Evolutionary conservation across 75 land plant species (phyloP).

Genomic region (Selaginella tamariscina): DNA sequence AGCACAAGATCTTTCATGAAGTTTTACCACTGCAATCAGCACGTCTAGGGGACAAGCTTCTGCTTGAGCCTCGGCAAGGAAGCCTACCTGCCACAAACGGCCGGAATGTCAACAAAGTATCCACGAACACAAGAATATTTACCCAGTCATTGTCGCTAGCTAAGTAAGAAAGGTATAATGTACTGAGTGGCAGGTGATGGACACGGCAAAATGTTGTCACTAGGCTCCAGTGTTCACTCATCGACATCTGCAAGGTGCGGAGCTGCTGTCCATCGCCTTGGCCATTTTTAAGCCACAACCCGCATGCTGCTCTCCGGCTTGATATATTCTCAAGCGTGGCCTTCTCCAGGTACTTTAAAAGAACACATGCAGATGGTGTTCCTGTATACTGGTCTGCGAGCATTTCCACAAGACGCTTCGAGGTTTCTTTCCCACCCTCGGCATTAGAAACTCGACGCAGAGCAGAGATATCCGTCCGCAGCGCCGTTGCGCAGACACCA

Average conservation of each 20-base stretch:
- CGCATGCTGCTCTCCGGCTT: too few species aligned
- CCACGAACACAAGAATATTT: conserved; percentile 2
- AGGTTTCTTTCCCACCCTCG: not conserved
- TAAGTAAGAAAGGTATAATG: conserved; percentile 66
- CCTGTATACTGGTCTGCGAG: not conserved
- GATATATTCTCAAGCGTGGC: not conserved
- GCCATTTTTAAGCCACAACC: conserved; percentile 77
- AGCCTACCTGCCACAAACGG: conserved; percentile 66
- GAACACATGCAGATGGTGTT: not conserved
- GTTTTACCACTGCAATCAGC: conserved; percentile 54
- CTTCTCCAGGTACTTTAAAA: not conserved
- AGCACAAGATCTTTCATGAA: conserved; percentile 8
- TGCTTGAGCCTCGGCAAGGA: conserved; percentile 79
- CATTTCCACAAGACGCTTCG: not conserved
- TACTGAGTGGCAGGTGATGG: conserved; percentile 81
- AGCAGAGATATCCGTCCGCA: conserved; percentile 74
- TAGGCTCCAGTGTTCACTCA: conserved; percentile 79
- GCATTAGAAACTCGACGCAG: conserved; percentile 47
- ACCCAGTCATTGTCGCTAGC: conserved; percentile 99
- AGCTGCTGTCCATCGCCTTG: conserved; percentile 67
- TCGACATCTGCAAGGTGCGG: conserved; percentile 53
- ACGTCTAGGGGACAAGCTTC: conserved; percentile 59
- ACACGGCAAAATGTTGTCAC: conserved; percentile 79
- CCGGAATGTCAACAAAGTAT: not conserved
- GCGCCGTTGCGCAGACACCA: conserved; percentile 65